Conservation (phyloP, 768 basidiomycete species). For the Suillus discolor region DNA sequence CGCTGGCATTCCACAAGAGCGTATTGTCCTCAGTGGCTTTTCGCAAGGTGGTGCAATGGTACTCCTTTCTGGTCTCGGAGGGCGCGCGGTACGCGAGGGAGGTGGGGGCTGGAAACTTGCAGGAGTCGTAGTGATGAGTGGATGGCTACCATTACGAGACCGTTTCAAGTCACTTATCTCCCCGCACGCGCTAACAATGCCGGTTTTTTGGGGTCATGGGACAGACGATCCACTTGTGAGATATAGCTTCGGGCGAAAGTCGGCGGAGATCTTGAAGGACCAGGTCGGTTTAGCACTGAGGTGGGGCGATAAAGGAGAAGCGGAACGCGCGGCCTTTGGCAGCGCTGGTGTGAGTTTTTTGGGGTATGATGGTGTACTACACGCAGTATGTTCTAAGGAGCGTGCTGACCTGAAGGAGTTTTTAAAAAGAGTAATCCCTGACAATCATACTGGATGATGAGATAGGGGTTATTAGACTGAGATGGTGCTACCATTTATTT, state of each 20-base stretch:
- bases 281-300: conserved; percentile 46
- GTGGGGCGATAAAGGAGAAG: conserved; percentile 7
- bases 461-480: neutral
- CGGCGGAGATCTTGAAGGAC: conserved; percentile 57
- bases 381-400: conserved; percentile 66
- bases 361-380: conserved; percentile 66
- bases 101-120: conserved; percentile 60
- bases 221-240: conserved; percentile 73
- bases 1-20: conserved; percentile 62
- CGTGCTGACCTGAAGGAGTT: conserved; percentile 71
- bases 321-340: conserved; percentile 3
- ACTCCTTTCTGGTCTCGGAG: conserved; percentile 65
- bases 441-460: conserved; percentile 13
- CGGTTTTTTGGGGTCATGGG: conserved; percentile 90
- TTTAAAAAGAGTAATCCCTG: conserved; percentile 61
- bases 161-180: conserved; percentile 69
- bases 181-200: conserved; percentile 58
- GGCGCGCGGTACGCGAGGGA: conserved; percentile 28
- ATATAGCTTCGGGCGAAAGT: conserved; percentile 52
- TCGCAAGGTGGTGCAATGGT: conserved; percentile 84
- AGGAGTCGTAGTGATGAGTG: conserved; percentile 73
- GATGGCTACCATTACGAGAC: conserved; percentile 71
- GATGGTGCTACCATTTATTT: neutral
- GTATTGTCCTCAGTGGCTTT: conserved; percentile 88
- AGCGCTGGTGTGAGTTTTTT: conserved; percentile 63